These are phyloP conservation scores for Polytrichum commune DNA, from an alignment of 225 moss, liverwort and hornwort genomes.

Conservation along the genomic window DNA sequence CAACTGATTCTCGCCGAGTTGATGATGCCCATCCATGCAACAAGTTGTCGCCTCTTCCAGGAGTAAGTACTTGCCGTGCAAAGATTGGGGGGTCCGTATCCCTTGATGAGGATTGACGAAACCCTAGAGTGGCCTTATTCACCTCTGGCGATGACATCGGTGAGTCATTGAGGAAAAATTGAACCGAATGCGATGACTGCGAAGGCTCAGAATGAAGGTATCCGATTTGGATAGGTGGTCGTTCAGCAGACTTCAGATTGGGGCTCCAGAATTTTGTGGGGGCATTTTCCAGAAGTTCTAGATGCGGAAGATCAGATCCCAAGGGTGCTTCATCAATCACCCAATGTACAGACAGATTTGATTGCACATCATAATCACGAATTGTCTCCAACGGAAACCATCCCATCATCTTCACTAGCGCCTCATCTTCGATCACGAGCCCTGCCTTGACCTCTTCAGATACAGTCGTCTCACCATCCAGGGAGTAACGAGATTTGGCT, in stretches of 20 bases:
- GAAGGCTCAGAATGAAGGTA: slow-evolving; percentile 38
- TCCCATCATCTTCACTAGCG: slow-evolving; percentile 38
- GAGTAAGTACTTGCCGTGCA: slow-evolving; percentile 5
- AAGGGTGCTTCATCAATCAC: slow-evolving; percentile 43
- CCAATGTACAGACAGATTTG: slow-evolving; percentile 32
- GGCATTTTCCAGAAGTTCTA: slow-evolving; percentile 48
- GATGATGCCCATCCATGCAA: background rate
- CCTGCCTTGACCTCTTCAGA: no score
- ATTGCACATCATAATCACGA: slow-evolving; percentile 12
- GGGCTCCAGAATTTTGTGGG: slow-evolving; percentile 55
- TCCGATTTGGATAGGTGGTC: slow-evolving; percentile 31
- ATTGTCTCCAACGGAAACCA: slow-evolving; percentile 46
- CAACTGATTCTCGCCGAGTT: slow-evolving; percentile 5
- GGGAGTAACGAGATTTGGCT: no score
- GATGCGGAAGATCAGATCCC: slow-evolving; percentile 39
- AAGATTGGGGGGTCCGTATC: slow-evolving; percentile 11
- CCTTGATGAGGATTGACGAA: slow-evolving; percentile 17
- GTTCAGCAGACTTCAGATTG: slow-evolving; percentile 16
- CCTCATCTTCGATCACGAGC: slow-evolving; percentile 21
- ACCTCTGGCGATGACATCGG: slow-evolving; percentile 36
- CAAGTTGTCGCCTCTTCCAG: background rate
- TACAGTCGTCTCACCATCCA: no score
- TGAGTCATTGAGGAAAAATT: slow-evolving; percentile 39
- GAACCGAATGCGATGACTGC: slow-evolving; percentile 43
- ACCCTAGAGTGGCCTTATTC: slow-evolving; percentile 18